Base-by-base conservation (phyloP, 2,329 filamentous ascomycete species). In the Scytalidium sp. region DNA sequence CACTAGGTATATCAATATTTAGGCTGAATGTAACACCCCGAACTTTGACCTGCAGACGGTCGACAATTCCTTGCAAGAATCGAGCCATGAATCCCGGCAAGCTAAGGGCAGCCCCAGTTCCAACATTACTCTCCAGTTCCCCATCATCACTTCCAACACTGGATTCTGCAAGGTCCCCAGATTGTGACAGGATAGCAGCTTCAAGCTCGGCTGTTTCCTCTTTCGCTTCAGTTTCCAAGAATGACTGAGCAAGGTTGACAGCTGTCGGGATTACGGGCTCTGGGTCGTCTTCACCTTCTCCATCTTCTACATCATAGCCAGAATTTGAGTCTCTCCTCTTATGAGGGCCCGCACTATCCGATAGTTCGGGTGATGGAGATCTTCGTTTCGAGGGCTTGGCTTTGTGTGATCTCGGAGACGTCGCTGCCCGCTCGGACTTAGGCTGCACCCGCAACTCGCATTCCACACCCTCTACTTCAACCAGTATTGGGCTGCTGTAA, bases 391-490 rank as follows among this genome's bases (percentile, higher is more conserved):
- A 52, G 62, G 61, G 57, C 64, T 63, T 51, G 45, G 60, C 59
- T 60, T 59, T 55, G 56, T 60, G 61, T 66, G 59, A 61, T 68
- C 71, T 66, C 53, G 70, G 22, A 21, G 51, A 41, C 25, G 27
- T 41, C 27, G 51, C 36, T 40, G 41, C 47, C 61, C 60, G 56
- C 25, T 55, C 55, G 15, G 50, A 42, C 19, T 57, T 58, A n/a
- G 60, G 44, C 39, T 73, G 59, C 27, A 90, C 73, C 57, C 76
- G 77, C 20, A 89, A 63, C 52, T 84, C 79, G 25, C 95, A 78
- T 56, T 92, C 81, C 53, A 97, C 82, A 19, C 90, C 91, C 59
- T 93, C 84, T 19, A 93, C 79, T 63, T 96, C 88, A 60, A 93
- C 82, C 23, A 81, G 75, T 64, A 97, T 95, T 22, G 90, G 85